Evolutionary conservation across 441 rosid species (phyloP), one percentile per base, ranked within the genome.

Genomic region (Biscutella laevigata): DNA sequence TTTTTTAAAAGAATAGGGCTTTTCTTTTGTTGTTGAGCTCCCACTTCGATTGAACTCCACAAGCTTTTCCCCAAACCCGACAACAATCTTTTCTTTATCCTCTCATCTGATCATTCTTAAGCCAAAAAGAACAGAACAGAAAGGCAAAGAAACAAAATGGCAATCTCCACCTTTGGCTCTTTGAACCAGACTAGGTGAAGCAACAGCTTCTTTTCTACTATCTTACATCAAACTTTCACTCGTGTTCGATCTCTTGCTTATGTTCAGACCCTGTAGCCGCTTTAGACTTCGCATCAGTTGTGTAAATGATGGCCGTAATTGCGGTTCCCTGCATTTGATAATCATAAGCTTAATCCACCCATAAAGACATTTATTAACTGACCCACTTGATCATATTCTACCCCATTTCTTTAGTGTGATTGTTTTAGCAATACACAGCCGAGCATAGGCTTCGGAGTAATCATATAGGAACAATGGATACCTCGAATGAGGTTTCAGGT

Each of bases 31-130:
- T 70, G 94, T 66, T 68, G 71, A 69, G 89, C 80, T 78, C 95
- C 92, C 94, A 66, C 84, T 90, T 90, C 78, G 95, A 86, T 67
- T 84, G 98, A 77, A 80, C 94, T 83, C 76, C 74, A 67, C 71
- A 67, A 54, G 62, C 66, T 47, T 67, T 77, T 74, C 52, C 71
- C 54, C 21, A 13, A 37, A 60, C 75, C 70, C n/a, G n/a, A n/a
- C n/a, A n/a, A 54, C 55, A 57, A 49, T 62, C 45, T 45, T 65
- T 32, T 62, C 9, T 21, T 47, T 45, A 49, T 46, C 71, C 59
- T 67, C 58, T 66, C 62, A 43, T 67, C 63, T 71, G 72, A 69
- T 49, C 65, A 65, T 53, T n/a, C n/a, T n/a, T n/a, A n/a, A 50
- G 58, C 52, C 44, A 33, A 3, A 13, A 15, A 29, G 34, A 16